These are phyloP conservation scores for Echria macrotheca DNA, from an alignment of 495 filamentous ascomycete genomes.

Conservation along the genomic window DNA sequence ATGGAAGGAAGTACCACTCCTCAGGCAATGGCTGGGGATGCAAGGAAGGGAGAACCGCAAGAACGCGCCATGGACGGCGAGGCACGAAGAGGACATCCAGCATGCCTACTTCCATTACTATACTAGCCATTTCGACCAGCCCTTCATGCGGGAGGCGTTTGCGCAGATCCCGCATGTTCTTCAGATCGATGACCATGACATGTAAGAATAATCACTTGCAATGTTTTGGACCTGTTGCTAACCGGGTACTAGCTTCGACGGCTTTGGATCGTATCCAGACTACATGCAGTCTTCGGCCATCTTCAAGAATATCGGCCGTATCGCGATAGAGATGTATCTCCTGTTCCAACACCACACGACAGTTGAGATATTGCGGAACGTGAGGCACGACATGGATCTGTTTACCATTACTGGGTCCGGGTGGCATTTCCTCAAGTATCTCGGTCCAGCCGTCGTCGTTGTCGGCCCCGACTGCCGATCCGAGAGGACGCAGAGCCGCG, in stretches of 20 bases:
- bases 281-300: constrained; percentile 97
- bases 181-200: constrained; percentile 94
- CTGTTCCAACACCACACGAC: constrained; percentile 98
- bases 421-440: constrained; percentile 97
- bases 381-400: constrained; percentile 78
- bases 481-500: constrained; percentile 82
- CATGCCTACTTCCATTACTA: constrained; percentile 99
- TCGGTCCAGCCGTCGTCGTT: constrained; percentile 85
- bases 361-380: constrained; percentile 82
- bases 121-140: constrained; percentile 94
- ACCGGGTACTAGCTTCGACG: constrained; percentile 67
- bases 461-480: constrained; percentile 87
- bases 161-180: constrained; percentile 94
- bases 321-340: constrained; percentile 99
- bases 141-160: constrained; percentile 87
- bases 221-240: constrained; percentile 14
- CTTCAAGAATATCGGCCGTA: constrained; percentile 96
- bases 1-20: constrained; percentile 89
- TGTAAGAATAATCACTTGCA: constrained; percentile 56
- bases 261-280: constrained; percentile 95
- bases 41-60: constrained; percentile 88
- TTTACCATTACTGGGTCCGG: constrained; percentile 96
- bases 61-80: constrained; percentile 83
- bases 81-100: constrained; percentile 88
- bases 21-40: constrained; percentile 90